Base-by-base conservation (phyloP, 495 filamentous ascomycete genomes). In the Penicillium angulare region DNA sequence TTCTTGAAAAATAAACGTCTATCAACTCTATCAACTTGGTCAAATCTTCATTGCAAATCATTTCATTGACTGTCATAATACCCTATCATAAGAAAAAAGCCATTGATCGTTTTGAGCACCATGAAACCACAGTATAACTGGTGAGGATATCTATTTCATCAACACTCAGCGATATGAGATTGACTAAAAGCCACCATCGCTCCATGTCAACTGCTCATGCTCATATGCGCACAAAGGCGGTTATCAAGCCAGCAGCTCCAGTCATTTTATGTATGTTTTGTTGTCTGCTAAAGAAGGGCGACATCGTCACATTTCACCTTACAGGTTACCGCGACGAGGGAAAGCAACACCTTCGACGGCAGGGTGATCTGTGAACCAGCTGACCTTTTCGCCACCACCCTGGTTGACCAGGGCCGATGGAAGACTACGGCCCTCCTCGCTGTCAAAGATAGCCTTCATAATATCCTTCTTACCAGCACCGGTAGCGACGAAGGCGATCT, bases 401-500 rank as follows among this genome's bases (percentile, higher is more conserved):
- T 84, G 79, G 66, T 98, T 98, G 46, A 98, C 87, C 43, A 97
- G 73, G 1, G 88, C 84, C 56, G 89, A 93, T 0, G 93, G 93
- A 23, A 97, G 75, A 32, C 76, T 80, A 36, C 77, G 72, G 0
- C 90, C 90, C 49, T 88, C 85, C 52, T 88, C 87, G 0, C 74
- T 75, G 51, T 89, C 86, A 65, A 98, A 95, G 55, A 97, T 97
- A 65, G 87, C 75, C 78, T 88, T 91, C 77, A 98, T 71, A 29
- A 96, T 88, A 17, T 87, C 88, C 78, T 89, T 87, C 83, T 98
- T 98, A 16, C 84, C 85, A 1, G 61, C 86, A 12, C 95, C 95
- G 0, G 92, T 96, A 2, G 88, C 90, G 5, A 98, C 86, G 58
- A 97, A 98, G 5, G 86, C 93, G 57, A 98, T 84, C 63, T 82